phyloP scores from a whole-genome alignment of 2,329 filamentous ascomycete species.

The Talaromyces sp. region DNA sequence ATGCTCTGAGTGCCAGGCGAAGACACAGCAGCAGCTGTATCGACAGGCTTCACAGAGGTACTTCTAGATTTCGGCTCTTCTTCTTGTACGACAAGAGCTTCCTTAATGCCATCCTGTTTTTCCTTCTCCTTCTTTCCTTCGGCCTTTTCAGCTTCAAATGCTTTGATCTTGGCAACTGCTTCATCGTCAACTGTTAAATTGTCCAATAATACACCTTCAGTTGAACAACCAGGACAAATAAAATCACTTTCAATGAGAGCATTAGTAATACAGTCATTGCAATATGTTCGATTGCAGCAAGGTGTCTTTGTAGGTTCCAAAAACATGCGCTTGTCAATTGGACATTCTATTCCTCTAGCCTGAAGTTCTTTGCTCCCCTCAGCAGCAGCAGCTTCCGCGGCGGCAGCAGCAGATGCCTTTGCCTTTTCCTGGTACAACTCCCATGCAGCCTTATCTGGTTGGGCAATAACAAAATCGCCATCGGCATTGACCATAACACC shows the following conservation, averaged over 20 bases:
- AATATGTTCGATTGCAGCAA: conserved; percentile 97
- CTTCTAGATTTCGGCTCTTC: conserved; percentile 17
- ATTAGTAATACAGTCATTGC: conserved; percentile 99
- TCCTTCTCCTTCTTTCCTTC: conserved; percentile 45
- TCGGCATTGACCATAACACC: conserved; percentile 98
- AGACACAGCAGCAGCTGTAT: conserved; percentile 25
- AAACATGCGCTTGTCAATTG: conserved; percentile 96
- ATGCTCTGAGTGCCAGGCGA: conserved; percentile 32
- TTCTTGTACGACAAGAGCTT: conserved; percentile 21
- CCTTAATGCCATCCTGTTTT: conserved; percentile 31
- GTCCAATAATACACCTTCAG: conserved; percentile 88
- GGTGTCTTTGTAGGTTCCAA: conserved; percentile 98
- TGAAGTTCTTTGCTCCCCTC: conserved; percentile 81
- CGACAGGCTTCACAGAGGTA: conserved; percentile 14
- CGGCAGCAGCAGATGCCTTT: conserved; percentile 78
- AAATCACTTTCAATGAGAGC: conserved; percentile 98
- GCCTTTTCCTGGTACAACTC: conserved; percentile 94
- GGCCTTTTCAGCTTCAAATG: conserved; percentile 59
- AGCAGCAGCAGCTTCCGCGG: conserved; percentile 72
- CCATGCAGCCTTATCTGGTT: conserved; percentile 94
- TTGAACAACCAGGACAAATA: conserved; percentile 86
- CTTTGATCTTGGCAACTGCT: conserved; percentile 71
- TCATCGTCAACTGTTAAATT: conserved; percentile 82
- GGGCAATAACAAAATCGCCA: conserved; percentile 94
- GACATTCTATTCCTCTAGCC: conserved; percentile 84